Conservation (phyloP, 306 rosid genomes). For the Hippophae gyantsensis region DNA sequence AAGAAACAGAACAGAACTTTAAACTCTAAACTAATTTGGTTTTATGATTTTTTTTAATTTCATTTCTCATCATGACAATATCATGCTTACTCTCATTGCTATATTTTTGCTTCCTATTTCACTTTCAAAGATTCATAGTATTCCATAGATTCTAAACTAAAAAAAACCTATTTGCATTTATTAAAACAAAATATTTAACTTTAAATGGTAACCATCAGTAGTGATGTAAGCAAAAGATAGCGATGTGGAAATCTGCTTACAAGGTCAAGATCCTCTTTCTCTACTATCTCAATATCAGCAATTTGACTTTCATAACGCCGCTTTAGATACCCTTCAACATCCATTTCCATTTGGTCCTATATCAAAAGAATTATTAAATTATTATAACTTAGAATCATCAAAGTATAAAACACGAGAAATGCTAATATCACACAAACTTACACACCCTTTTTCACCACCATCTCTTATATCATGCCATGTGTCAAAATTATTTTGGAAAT, state of each 20-base stretch:
- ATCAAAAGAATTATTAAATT: background rate
- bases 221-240: slow-evolving; percentile 3
- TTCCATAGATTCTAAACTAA: too few species aligned
- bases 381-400: slow-evolving; percentile 4
- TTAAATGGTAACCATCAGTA: background rate
- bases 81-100: too few species aligned
- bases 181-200: background rate
- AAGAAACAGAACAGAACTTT: too few species aligned
- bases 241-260: slow-evolving; percentile 44
- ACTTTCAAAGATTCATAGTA: too few species aligned
- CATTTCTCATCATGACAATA: too few species aligned
- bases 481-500: background rate
- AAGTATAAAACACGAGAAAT: too few species aligned
- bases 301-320: slow-evolving; percentile 74
- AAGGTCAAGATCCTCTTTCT: slow-evolving; percentile 90
- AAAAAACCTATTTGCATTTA: background rate
- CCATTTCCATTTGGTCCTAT: slow-evolving; percentile 42
- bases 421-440: too few species aligned
- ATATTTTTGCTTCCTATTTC: too few species aligned
- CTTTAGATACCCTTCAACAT: slow-evolving; percentile 76
- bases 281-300: slow-evolving; percentile 69
- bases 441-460: too few species aligned
- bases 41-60: too few species aligned
- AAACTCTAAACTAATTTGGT: too few species aligned
- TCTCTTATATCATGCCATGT: background rate